Percentiles rank a stretch among this genome's conserved stretches.
phyloP scores from a whole-genome alignment of 352 stramenopile genomes.

The Globisporangium viniferum region DNA sequence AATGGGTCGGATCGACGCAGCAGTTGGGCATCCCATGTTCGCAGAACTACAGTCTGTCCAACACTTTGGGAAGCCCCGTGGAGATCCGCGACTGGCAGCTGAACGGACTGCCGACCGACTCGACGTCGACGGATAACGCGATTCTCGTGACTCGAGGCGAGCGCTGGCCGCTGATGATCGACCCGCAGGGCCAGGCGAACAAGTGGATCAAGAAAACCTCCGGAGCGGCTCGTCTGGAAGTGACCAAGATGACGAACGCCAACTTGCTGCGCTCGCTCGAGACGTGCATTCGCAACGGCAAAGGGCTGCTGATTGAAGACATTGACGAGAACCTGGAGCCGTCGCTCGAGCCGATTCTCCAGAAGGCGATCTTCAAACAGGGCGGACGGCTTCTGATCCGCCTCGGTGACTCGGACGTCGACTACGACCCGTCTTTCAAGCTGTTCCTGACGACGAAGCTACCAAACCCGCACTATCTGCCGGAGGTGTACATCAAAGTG shows the following conservation, averaged over 20 bases:
- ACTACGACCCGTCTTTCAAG: constrained; percentile 91
- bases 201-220: constrained; percentile 94
- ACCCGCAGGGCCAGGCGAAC: constrained; percentile 92
- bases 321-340: constrained; percentile 91
- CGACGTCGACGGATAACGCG: constrained; percentile 91
- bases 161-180: constrained; percentile 94
- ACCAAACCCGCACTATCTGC: constrained; percentile 93
- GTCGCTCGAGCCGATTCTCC: constrained; percentile 89
- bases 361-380: constrained; percentile 93
- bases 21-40: constrained; percentile 72
- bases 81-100: constrained; percentile 93
- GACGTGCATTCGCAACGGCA: constrained; percentile 91
- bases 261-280: constrained; percentile 90
- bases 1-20: constrained; percentile 72
- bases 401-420: constrained; percentile 90
- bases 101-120: constrained; percentile 88
- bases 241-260: constrained; percentile 89
- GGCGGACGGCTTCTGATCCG: constrained; percentile 86
- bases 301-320: constrained; percentile 91
- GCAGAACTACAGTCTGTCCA: constrained; percentile 61
- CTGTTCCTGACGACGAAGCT: constrained; percentile 93
- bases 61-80: constrained; percentile 85
- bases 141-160: constrained; percentile 89
- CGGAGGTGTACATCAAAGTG: constrained; percentile 95
- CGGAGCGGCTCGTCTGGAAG: constrained; percentile 47